Percentiles rank a stretch among this genome's conserved stretches.
Evolutionary conservation across 1,284 basidiomycete species (phyloP).

Genomic region (Blastosporella zonata): DNA sequence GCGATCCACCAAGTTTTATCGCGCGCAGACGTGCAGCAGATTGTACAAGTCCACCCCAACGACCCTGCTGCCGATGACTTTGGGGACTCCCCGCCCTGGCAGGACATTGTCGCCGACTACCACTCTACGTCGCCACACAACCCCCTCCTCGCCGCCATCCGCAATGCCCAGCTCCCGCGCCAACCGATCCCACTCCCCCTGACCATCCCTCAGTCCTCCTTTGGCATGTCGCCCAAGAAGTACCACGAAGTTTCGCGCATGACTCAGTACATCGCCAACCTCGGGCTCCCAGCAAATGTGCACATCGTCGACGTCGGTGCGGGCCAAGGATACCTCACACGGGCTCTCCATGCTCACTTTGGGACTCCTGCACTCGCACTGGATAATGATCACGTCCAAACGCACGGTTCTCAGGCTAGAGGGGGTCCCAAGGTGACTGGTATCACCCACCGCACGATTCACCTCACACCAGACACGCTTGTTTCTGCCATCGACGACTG

Average conservation of each 20-base stretch:
- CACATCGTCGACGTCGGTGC: conserved; percentile 41
- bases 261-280: conserved; percentile 30
- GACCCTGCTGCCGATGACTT: not conserved
- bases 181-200: conserved; percentile 19
- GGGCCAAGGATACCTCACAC: conserved; percentile 40
- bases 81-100: not conserved
- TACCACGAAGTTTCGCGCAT: conserved; percentile 36
- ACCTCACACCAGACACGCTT: conserved; percentile 44
- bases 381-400: conserved; percentile 33
- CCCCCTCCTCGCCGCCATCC: not conserved
- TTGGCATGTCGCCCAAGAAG: conserved; percentile 40
- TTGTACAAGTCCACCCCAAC: not conserved
- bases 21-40: too few species aligned
- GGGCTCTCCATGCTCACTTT: conserved; percentile 32
- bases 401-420: conserved; percentile 29
- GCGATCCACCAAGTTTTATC: too few species aligned
- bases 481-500: conserved; percentile 41
- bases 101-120: too few species aligned
- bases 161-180: conserved; percentile 23
- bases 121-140: too few species aligned
- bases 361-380: conserved; percentile 34
- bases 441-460: conserved; percentile 49
- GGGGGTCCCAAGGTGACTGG: conserved; percentile 20
- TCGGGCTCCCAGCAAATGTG: conserved; percentile 17
- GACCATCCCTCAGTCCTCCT: conserved; percentile 14